Conservation (phyloP, 768 basidiomycete genomes). For the Phaeotremella skinneri region DNA sequence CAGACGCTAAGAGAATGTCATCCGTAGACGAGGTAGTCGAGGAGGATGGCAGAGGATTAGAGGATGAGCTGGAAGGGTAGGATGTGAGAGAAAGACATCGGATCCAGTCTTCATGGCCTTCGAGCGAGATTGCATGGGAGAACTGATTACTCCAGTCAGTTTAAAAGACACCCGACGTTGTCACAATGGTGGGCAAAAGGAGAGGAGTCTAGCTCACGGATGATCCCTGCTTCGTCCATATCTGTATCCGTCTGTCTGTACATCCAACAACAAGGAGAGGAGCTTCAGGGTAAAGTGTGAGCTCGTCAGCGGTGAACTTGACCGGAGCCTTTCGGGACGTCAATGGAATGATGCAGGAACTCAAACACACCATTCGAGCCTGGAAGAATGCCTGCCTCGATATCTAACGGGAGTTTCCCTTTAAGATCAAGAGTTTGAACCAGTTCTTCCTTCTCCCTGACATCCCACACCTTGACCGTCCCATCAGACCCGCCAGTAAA, state of each 20-base stretch:
- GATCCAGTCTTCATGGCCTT: slow-evolving; percentile 96
- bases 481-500: slow-evolving; percentile 83
- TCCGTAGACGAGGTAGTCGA: slow-evolving; percentile 48
- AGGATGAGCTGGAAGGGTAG: slow-evolving; percentile 47
- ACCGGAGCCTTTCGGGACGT: slow-evolving; percentile 5
- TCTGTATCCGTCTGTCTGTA: slow-evolving; percentile 75
- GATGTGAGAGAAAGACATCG: slow-evolving; percentile 67
- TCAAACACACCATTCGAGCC: slow-evolving; percentile 62
- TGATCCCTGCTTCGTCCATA: slow-evolving; percentile 69
- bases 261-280: slow-evolving; percentile 72
- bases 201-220: slow-evolving; percentile 55
- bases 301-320: slow-evolving; percentile 4
- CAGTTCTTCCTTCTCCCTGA: slow-evolving; percentile 43
- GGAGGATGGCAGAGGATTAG: slow-evolving; percentile 1
- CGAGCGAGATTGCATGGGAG: slow-evolving; percentile 40
- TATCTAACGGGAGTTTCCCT: slow-evolving; percentile 71
- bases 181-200: slow-evolving; percentile 12
- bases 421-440: slow-evolving; percentile 64
- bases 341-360: not conserved
- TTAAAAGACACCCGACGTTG: slow-evolving; percentile 4
- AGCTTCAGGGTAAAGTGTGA: slow-evolving; percentile 49
- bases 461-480: slow-evolving; percentile 69
- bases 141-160: slow-evolving; percentile 16
- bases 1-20: slow-evolving; percentile 76
- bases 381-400: slow-evolving; percentile 67